Base-by-base conservation (phyloP, 179 eudicot genomes). In the Gypsophila paniculata region DNA sequence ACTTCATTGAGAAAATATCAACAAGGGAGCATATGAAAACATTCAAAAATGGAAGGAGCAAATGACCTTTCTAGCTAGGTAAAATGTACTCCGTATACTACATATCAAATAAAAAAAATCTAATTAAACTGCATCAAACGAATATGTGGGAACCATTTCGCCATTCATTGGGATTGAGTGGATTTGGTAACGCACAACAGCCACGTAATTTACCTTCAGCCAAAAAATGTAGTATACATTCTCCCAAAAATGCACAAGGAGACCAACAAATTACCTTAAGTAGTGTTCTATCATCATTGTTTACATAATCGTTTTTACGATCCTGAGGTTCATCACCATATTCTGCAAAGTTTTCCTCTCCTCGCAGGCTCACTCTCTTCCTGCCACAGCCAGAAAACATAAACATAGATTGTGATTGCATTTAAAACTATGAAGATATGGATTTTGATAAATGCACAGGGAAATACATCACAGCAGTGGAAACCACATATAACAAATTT, bases 271-370 rank as follows among this genome's bases (percentile, higher is more conserved):
- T 49, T 66, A 82, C 89, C 89, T 80, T 86, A 65, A 86, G 65
- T 66, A 86, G 80, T 49, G 87, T 72, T 70, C 89, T 82, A 36
- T 86, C 89, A 70, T 86, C 86, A 65, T 82, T 73, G 65, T 84
- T 72, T 23, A 86, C 86, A 71, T 84, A 86, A 71, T 79, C 87
- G 73, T 78, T 82, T 63, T 78, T 82, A 66, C 82, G 73, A 74
- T 77, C 81, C 44, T 68, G 26, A 23, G 77, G 81, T 49, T 55
- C 65, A 25, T 71, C 79, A 58, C 57, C 69, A 58, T 39, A 60
- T 54, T 72, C 76, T 29, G 32, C 62, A 23, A 61, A 71, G 25
- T 59, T 23, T 17, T 55, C 73, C 19, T 49, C 64, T 55, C 70
- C 46, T 25, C 57, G 55, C 34, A 69, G 74, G 74, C 74, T 58